Base-by-base conservation (phyloP, 208 protist species). In the Trypanosoma lewisi region DNA sequence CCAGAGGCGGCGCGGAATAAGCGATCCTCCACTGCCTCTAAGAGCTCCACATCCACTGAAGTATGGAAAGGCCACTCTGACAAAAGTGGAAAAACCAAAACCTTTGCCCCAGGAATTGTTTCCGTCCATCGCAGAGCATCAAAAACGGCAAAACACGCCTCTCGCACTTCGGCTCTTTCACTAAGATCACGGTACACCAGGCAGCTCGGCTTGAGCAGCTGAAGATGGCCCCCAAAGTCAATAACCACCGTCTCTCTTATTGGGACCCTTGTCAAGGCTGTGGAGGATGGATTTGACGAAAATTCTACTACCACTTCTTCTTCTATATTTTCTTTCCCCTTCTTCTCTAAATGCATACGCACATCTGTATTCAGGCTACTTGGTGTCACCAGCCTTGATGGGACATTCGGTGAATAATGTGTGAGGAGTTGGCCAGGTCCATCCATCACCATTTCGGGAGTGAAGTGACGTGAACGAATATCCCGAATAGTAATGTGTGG, bases 401-500 rank as follows among this genome's bases (percentile, higher is more conserved):
- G 78, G 11, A 97, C 77, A 52, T 59, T 61, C 0, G 93, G 93
- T 9, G 90, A 85, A 74, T 97, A 97, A 68, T 97, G 93, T 5
- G 89, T 97, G 36, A 97, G 75, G n/a, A 96, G 61, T 72, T 97
- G 93, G 2, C 93, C 93, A 34, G 93, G 93, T 47, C 89, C 90
- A 63, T 85, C 89, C 89, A 95, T 94, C 2, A 80, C 79, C 42
- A 65, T 63, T 44, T 75, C 77, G 23, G 65, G 41, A 11, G 36
- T 66, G 28, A 28, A 25, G 25, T 67, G 76, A 49, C 75, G 72
- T 19, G 77, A 76, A 1, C 89, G 84, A 21, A 70, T 91, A 61
- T 94, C 89, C 16, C 88, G 73, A 19, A 95, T 73, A 1, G 64
- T 73, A 55, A 81, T 81, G 25, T 75, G 41, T 2, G 78, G 70